Base-by-base conservation (phyloP, 768 basidiomycete species). In the Antrodiella citrinella region DNA sequence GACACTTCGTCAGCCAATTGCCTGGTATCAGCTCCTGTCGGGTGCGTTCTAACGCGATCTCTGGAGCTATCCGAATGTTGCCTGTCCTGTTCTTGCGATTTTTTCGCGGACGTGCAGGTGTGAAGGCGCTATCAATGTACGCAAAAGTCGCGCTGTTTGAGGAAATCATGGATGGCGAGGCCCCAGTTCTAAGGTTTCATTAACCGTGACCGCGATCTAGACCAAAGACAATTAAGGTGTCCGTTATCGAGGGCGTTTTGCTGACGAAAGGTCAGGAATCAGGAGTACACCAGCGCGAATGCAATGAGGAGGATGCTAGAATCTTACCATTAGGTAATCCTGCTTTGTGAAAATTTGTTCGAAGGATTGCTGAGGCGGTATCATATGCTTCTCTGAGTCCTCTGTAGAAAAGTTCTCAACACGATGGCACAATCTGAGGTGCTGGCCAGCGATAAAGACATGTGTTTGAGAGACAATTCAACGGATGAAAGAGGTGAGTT, bases 1-100 rank as follows among this genome's bases (percentile, higher is more conserved):
- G 67, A 65, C 75, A 81, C 59, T 72, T 66, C n/a, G 63, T 55
- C 54, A 77, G 69, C 82, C 83, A 86, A 52, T 69, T 70, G 49
- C 69, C 69, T 47, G 71, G 69, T 40, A 63, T 56, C 40, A 85
- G 67, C 48, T 80, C 75, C 49, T 74, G 70, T 54, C 65, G 65
- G 43, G 72, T 64, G 49, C 69, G 68, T 45, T 72, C 62, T 49
- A 84, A 52, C 51, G 70, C 63, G 54, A 66, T 66, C 19, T 59
- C 54, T 20, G 70, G 68, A 20, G 74, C 58, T 19, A 66, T 55
- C 4, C 59, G 66, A 38, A 70, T 61, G 44, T 56, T 55, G 38
- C 55, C 54, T 22, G 43, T 30, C 60, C 67, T 72, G 52, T 69
- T 68, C 58, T 65, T 75, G 57, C 75, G 73, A 59, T 75, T 82